Conservation (phyloP, 495 filamentous ascomycete genomes). For the Hypoxylon trugodes region DNA sequence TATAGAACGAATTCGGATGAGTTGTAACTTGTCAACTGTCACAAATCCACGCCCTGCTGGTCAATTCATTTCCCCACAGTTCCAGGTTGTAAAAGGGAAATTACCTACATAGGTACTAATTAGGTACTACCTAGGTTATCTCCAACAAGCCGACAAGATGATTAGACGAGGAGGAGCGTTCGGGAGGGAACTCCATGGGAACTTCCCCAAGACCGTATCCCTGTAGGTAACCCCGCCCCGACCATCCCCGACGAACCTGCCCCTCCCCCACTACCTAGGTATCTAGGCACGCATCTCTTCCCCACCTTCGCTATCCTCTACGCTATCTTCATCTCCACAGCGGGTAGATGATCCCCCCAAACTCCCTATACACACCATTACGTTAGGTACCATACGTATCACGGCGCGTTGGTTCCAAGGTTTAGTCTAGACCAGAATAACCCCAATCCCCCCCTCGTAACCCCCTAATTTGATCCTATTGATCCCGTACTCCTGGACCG, state of each 20-base stretch:
- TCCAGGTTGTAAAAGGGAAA: background rate
- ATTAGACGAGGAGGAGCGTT: background rate
- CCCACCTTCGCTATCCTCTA: constrained; percentile 14
- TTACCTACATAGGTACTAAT: background rate
- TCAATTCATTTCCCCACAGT: background rate
- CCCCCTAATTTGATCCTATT: background rate
- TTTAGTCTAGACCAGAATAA: background rate
- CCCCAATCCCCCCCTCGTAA: background rate
- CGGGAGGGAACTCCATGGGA: constrained; percentile 5
- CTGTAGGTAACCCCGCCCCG: constrained; percentile 12
- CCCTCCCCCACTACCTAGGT: too few relatives aligned
- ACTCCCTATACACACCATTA: background rate
- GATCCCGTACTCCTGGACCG: constrained; percentile 25
- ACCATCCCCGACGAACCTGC: too few relatives aligned
- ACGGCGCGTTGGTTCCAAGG: constrained; percentile 14
- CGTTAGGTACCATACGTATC: background rate
- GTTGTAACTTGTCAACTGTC: background rate
- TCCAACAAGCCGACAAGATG: constrained; percentile 13
- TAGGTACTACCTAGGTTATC: constrained; percentile 1
- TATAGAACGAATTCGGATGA: background rate
- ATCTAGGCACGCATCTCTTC: constrained; percentile 2
- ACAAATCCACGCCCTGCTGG: constrained; percentile 7
- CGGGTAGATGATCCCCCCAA: constrained; percentile 29
- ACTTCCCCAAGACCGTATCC: constrained; percentile 1
- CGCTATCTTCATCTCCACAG: constrained; percentile 22